A percentile compares a stretch with the other conserved stretches of the same genome.
These are phyloP conservation scores for Carallia brachiata DNA, from an alignment of 345 rosid genomes.

Conservation along the genomic window DNA sequence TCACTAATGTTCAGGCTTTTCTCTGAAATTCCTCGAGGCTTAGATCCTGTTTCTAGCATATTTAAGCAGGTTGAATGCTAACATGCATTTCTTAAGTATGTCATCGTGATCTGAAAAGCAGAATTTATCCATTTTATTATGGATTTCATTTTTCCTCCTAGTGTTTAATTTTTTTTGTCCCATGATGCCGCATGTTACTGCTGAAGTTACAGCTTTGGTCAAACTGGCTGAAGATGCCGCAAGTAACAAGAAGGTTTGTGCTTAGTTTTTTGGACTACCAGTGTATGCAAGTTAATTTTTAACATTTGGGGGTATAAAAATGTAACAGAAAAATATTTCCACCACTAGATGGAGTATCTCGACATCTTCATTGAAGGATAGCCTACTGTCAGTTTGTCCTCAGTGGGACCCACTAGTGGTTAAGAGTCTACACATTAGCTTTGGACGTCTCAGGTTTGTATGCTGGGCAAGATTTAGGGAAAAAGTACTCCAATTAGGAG, in stretches of 20 bases:
- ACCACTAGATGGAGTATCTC: too few species aligned
- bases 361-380: too few species aligned
- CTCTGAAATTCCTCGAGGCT: conserved; percentile 31
- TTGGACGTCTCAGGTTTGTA: too few species aligned
- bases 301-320: too few species aligned
- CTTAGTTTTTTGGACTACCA: background rate
- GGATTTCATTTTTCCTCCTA: background rate
- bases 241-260: conserved; percentile 31
- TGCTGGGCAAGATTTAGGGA: too few species aligned
- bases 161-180: background rate
- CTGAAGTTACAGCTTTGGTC: conserved; percentile 38
- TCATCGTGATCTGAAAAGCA: background rate
- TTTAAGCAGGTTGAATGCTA: conserved; percentile 34
- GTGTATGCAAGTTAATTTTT: background rate
- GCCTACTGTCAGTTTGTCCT: too few species aligned
- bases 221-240: conserved; percentile 43
- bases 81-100: background rate
- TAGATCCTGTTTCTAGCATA: conserved; percentile 35
- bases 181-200: conserved; percentile 32
- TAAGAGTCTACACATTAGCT: too few species aligned
- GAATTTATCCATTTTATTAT: background rate
- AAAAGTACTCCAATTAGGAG: too few species aligned
- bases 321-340: too few species aligned
- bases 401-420: too few species aligned
- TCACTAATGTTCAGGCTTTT: conserved; percentile 38